A percentile compares a stretch with the other conserved stretches of the same genome.
Evolutionary conservation across 306 rosid species (phyloP).

Genomic region (Fagus crenata): DNA sequence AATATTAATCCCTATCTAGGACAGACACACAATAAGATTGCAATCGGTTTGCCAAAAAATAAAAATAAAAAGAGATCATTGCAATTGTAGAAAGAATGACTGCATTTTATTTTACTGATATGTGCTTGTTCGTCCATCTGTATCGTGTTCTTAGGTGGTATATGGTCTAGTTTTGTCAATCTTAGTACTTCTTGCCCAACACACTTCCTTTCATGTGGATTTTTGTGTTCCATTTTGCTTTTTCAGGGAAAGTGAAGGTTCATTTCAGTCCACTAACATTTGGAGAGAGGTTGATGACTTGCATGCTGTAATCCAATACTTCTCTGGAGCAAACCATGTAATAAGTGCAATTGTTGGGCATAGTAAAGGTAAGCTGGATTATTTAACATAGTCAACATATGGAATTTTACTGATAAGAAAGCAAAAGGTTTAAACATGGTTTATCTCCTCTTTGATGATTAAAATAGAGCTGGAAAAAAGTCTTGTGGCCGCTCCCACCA

Average conservation of each 20-base stretch:
- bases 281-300: constrained; percentile 75
- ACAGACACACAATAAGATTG: background rate
- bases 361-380: constrained; percentile 61
- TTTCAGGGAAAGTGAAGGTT: constrained; percentile 82
- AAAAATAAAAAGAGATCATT: background rate
- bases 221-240: constrained; percentile 26
- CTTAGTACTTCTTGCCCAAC: background rate
- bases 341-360: constrained; percentile 70
- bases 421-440: background rate
- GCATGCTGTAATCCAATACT: constrained; percentile 56
- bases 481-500: too few species aligned
- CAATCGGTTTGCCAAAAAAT: background rate
- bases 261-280: constrained; percentile 55
- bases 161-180: constrained; percentile 18
- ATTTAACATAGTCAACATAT: constrained; percentile 1
- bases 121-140: constrained; percentile 18
- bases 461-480: background rate
- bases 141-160: constrained; percentile 9
- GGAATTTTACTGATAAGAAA: background rate
- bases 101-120: background rate
- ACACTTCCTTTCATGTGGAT: constrained; percentile 33
- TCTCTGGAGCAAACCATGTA: constrained; percentile 42
- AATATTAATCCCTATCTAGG: background rate
- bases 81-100: background rate
- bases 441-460: background rate